Evolutionary conservation across 2,329 filamentous ascomycete genomes (phyloP).

Genomic region (Nemania sp.): DNA sequence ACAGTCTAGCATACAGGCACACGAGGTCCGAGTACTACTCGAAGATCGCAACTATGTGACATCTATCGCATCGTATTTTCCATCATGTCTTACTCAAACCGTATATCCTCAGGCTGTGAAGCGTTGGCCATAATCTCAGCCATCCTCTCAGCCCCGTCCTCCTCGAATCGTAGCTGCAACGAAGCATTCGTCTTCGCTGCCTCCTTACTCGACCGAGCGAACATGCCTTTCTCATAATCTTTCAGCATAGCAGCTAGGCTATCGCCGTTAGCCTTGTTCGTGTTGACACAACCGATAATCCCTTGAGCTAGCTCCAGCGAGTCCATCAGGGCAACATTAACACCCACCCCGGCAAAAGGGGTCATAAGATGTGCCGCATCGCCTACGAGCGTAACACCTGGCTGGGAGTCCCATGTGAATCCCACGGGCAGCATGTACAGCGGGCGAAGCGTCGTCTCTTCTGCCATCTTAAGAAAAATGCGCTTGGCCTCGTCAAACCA

Average conservation of each 20-base stretch:
- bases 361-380: slow-evolving; percentile 56
- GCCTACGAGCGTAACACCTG: slow-evolving; percentile 54
- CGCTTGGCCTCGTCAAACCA: slow-evolving; percentile 19
- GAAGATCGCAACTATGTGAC: no score
- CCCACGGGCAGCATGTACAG: slow-evolving; percentile 35
- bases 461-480: slow-evolving; percentile 19
- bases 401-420: slow-evolving; percentile 29
- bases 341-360: slow-evolving; percentile 52
- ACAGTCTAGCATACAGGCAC: no score
- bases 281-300: slow-evolving; percentile 20
- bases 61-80: no score
- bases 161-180: slow-evolving; percentile 27
- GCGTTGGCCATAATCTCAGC: slow-evolving; percentile 17
- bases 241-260: slow-evolving; percentile 24
- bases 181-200: slow-evolving; percentile 22
- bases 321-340: slow-evolving; percentile 53
- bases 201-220: slow-evolving; percentile 26
- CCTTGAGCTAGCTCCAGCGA: slow-evolving; percentile 44
- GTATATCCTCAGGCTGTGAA: neutral
- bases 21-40: no score
- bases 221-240: slow-evolving; percentile 33
- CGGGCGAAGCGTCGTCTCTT: slow-evolving; percentile 20
- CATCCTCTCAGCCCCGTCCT: slow-evolving; percentile 26
- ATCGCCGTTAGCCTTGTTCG: slow-evolving; percentile 13
- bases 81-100: slow-evolving; percentile 10